These are phyloP conservation scores for Daldinia childiae DNA, from an alignment of 495 filamentous ascomycete species.

Conservation along the genomic window DNA sequence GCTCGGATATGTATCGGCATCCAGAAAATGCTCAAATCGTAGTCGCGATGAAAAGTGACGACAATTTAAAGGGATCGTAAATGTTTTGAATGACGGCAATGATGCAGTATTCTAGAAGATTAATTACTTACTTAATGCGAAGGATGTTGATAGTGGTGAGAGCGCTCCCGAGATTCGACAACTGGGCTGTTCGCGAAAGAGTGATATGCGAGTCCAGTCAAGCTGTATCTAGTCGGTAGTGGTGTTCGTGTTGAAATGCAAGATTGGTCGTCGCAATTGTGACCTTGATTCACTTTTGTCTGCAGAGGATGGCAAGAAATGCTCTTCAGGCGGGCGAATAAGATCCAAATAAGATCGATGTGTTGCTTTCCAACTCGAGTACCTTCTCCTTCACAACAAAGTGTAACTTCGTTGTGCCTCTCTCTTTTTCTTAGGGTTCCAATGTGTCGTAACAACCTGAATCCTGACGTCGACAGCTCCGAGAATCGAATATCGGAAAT, in stretches of 20 bases:
- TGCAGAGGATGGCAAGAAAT: slow-evolving; percentile 11
- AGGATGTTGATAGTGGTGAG: slow-evolving; percentile 14
- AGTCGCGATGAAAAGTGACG: background rate
- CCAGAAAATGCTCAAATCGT: background rate
- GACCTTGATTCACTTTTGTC: slow-evolving; percentile 15
- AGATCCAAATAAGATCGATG: slow-evolving; percentile 17
- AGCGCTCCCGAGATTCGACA: slow-evolving; percentile 11
- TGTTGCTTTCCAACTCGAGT: slow-evolving; percentile 29
- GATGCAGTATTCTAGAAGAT: background rate
- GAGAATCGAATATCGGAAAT: slow-evolving; percentile 22
- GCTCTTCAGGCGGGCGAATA: background rate
- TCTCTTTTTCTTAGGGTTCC: slow-evolving; percentile 34
- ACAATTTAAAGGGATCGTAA: background rate
- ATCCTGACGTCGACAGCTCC: slow-evolving; percentile 32
- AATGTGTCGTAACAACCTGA: slow-evolving; percentile 31
- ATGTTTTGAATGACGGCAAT: background rate
- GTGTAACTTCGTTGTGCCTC: slow-evolving; percentile 35
- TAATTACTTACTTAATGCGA: slow-evolving; percentile 22
- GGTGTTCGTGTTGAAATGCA: slow-evolving; percentile 28
- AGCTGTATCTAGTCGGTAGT: slow-evolving; percentile 20
- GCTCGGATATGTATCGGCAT: slow-evolving; percentile 22
- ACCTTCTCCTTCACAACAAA: slow-evolving; percentile 43
- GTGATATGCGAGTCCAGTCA: slow-evolving; percentile 18
- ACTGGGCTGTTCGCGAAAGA: slow-evolving; percentile 23
- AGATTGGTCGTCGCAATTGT: slow-evolving; percentile 15